Evolutionary conservation across 1,284 basidiomycete species (phyloP), one percentile per base, ranked within the genome.

Genomic region (Leccinum pachyderme): DNA sequence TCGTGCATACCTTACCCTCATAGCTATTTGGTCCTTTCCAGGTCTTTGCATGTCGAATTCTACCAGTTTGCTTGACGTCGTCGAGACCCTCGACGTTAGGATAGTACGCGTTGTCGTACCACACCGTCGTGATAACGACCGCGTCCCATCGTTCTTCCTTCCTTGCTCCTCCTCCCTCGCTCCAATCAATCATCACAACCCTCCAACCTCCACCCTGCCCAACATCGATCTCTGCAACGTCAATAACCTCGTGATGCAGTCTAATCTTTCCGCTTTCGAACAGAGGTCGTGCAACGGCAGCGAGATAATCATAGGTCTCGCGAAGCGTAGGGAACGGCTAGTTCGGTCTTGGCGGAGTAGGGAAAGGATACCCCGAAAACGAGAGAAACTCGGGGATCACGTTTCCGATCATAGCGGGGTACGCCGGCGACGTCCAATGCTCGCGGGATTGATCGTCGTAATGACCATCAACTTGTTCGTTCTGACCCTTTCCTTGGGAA

Each of bases 381-480:
- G 74, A 75, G 9, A 80, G 68, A 53, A 73, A 79, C 47, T 78
- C 72, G 1, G 79, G 76, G 5, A 80, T 67, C 47, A 80, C 75
- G 54, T 81, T 81, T 22, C 80, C 77, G 43, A 81, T 71, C 43
- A 81, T 63, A 11, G 67, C 73, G 11, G 72, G 73, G 55, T 81
- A 81, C 0, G 77, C 75, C 1, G 78, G 76, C 6, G 75, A 75
- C 1, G 73, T 69, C 78, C 77, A 80, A 24, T 68, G 43, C 41
- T 63, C 18, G 71, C 68, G 43, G 47, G 48, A 46, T 47, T n/a
- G 47, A 50, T 54, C 45, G 46, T 52, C 43, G 3, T 37, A 48
- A 52, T 55, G 35, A 43, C 12, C 31, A 18, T 28, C 8, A 24
- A 28, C 22, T 7, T 5, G 33, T 22, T 44, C 48, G 39, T 37